phyloP scores from a whole-genome alignment of 257 asterid species.

The Nyctanthes arbortristis region DNA sequence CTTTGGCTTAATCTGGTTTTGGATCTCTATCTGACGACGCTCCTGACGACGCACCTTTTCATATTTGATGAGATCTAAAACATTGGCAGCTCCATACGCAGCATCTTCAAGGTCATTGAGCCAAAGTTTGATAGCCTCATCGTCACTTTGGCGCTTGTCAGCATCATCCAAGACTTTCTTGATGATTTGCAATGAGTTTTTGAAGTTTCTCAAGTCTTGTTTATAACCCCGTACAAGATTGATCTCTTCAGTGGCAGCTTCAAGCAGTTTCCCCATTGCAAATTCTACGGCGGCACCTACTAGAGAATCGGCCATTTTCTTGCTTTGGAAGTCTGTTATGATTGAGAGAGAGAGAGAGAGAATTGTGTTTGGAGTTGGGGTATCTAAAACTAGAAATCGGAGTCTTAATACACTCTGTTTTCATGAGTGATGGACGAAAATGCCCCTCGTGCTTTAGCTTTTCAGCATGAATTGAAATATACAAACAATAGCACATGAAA shows the following conservation, averaged over 20 bases:
- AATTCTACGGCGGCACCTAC: slow-evolving; percentile 4
- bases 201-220: no score
- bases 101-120: slow-evolving; percentile 13
- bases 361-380: no score
- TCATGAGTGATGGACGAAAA: no score
- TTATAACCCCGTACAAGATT: neutral
- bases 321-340: no score
- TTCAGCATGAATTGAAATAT: no score
- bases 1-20: neutral
- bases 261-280: neutral
- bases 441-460: no score
- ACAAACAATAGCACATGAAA: no score
- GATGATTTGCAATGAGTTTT: slow-evolving; percentile 5
- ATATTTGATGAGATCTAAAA: no score
- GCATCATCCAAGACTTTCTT: slow-evolving; percentile 17
- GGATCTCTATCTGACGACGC: neutral
- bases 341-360: no score
- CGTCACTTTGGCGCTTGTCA: neutral
- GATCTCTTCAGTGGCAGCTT: neutral
- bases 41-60: neutral
- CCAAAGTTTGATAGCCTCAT: slow-evolving; percentile 12
- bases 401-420: no score
- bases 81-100: slow-evolving; percentile 16
- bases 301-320: no score
- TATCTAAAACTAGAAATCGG: no score